Percentiles rank a stretch among this genome's conserved stretches.
phyloP scores from a whole-genome alignment of 1,139 yeast genomes.

The Torulaspora globosa region DNA sequence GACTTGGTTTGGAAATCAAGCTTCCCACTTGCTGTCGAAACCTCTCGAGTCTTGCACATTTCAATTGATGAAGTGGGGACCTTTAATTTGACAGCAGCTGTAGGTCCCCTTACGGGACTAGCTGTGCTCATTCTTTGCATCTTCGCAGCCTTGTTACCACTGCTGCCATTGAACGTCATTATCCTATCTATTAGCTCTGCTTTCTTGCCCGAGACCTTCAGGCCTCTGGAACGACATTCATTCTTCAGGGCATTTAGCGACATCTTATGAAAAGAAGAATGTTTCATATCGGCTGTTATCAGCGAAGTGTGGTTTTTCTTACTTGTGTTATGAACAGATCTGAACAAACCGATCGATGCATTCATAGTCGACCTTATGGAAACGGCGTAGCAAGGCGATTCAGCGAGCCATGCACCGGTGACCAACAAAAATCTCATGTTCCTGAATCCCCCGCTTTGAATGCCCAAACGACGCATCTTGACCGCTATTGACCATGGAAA shows the following conservation, averaged over 20 bases:
- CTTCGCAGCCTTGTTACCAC: not conserved
- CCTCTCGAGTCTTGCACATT: not conserved
- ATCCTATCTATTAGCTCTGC: slow-evolving; percentile 49
- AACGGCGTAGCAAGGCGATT: not conserved
- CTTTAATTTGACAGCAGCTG: not conserved
- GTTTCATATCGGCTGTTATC: slow-evolving; percentile 28
- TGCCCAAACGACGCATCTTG: not conserved
- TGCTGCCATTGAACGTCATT: slow-evolving; percentile 5
- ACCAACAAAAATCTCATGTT: not conserved
- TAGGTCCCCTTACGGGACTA: not conserved
- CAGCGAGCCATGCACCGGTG: not conserved
- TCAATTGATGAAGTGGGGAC: not conserved
- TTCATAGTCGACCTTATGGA: not conserved
- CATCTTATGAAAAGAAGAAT: slow-evolving; percentile 39
- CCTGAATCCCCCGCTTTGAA: not conserved
- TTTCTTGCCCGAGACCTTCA: slow-evolving; percentile 54
- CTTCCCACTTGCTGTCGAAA: not conserved
- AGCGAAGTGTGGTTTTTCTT: slow-evolving; percentile 40
- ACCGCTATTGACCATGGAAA: not conserved
- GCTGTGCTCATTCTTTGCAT: not conserved
- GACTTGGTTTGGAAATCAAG: not conserved
- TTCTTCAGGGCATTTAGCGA: slow-evolving; percentile 47
- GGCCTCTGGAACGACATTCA: slow-evolving; percentile 54
- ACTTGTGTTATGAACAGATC: slow-evolving; percentile 43
- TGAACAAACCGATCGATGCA: not conserved